These are phyloP conservation scores for Pleurotus salmoneostramineus DNA, from an alignment of 768 basidiomycete species.

Conservation along the genomic window DNA sequence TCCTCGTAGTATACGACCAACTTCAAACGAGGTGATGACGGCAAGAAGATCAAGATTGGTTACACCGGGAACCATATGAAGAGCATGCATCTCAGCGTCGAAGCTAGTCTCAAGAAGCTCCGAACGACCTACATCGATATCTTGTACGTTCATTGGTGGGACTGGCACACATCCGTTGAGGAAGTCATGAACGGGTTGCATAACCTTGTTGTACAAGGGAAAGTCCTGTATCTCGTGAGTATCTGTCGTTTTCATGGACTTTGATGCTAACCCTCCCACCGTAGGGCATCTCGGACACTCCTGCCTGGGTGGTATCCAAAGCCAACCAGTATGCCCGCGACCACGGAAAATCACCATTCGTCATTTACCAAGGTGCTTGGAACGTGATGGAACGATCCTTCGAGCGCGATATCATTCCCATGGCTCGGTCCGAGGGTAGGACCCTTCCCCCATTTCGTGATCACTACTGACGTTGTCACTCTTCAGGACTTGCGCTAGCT, in stretches of 20 bases:
- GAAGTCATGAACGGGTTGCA: conserved; percentile 58
- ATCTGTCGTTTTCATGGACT: no score
- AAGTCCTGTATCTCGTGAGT: conserved; percentile 42
- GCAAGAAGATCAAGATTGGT: conserved; percentile 27
- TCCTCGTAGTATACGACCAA: conserved; percentile 24
- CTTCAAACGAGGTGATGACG: conserved; percentile 21
- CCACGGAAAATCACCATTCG: conserved; percentile 47
- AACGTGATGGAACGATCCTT: conserved; percentile 40
- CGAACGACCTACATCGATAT: conserved; percentile 44
- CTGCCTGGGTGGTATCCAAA: conserved; percentile 45
- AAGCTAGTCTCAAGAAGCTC: conserved; percentile 42
- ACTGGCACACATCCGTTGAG: conserved; percentile 45
- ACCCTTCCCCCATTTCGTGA: conserved; percentile 19
- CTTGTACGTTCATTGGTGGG: conserved; percentile 48
- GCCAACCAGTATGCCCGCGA: conserved; percentile 48
- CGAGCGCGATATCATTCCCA: conserved; percentile 52
- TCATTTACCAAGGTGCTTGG: conserved; percentile 49
- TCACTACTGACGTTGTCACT: conserved; percentile 18
- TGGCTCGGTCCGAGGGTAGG: conserved; percentile 37
- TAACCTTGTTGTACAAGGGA: conserved; percentile 44
- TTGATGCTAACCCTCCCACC: no score
- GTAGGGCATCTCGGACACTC: conserved; percentile 39
- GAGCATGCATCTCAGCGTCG: conserved; percentile 34
- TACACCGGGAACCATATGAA: conserved; percentile 48
- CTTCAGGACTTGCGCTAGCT: conserved; percentile 27